phyloP scores from a whole-genome alignment of 768 basidiomycete species.

The Fomitopsis serialis region DNA sequence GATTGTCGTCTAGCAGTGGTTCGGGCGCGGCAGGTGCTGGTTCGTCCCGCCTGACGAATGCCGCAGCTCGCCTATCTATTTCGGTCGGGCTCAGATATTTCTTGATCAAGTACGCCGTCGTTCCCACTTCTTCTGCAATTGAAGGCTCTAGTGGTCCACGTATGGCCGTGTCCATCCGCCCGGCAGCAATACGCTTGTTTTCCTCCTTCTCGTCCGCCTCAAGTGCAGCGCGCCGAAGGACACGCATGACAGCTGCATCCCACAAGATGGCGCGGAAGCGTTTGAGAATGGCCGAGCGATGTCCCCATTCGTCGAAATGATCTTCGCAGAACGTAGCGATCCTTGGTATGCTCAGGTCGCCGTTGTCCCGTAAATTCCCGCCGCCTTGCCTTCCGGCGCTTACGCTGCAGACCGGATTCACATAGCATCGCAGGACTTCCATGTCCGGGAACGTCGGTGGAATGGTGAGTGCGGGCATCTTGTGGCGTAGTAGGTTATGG shows the following conservation, averaged over 20 bases:
- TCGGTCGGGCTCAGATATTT: constrained; percentile 9
- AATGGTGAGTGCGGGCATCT: constrained; percentile 9
- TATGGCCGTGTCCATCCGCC: constrained; percentile 11
- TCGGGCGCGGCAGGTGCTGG: neutral
- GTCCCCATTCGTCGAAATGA: constrained; percentile 24
- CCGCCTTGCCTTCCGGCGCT: constrained; percentile 9
- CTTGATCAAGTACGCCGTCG: constrained; percentile 15
- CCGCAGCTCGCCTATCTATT: constrained; percentile 1
- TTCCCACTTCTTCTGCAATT: constrained; percentile 16
- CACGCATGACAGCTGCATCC: constrained; percentile 17
- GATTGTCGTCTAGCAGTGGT: constrained; percentile 9
- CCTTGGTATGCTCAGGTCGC: constrained; percentile 17
- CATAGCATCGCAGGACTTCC: constrained; percentile 18
- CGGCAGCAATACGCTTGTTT: constrained; percentile 14
- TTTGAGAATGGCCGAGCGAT: constrained; percentile 14
- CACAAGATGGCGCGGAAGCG: constrained; percentile 19
- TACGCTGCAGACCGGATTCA: constrained; percentile 17
- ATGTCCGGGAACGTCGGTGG: constrained; percentile 18
- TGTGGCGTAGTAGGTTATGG: constrained; percentile 12
- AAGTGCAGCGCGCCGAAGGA: constrained; percentile 22
- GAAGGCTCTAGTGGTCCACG: constrained; percentile 19
- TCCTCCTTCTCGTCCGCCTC: constrained; percentile 27
- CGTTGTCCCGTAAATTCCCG: constrained; percentile 13
- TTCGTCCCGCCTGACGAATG: constrained; percentile 16
- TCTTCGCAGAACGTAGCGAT: constrained; percentile 22